Evolutionary conservation across 2,329 filamentous ascomycete genomes (phyloP).

Genomic region (Atkinsonella texensis): DNA sequence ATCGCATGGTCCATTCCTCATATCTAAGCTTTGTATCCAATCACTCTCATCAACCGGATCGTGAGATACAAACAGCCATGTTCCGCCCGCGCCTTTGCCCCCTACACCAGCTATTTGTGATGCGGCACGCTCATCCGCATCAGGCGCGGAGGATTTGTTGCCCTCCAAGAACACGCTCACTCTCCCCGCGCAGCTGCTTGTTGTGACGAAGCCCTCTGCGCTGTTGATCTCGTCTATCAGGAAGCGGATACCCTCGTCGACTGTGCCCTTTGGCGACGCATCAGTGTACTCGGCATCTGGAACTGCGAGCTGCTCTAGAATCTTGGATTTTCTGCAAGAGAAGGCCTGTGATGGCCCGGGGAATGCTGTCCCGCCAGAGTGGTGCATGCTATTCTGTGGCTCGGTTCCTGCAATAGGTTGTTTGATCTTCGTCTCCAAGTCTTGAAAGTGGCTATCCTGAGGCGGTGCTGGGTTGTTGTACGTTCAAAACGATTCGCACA

Average conservation of each 20-base stretch:
- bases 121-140: slow-evolving; percentile 7
- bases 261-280: slow-evolving; percentile 75
- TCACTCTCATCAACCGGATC: slow-evolving; percentile 35
- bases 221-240: slow-evolving; percentile 71
- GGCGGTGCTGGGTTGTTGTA: too few species aligned
- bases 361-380: slow-evolving; percentile 8
- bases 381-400: slow-evolving; percentile 13
- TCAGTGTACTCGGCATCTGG: slow-evolving; percentile 66
- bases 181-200: slow-evolving; percentile 82
- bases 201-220: slow-evolving; percentile 68
- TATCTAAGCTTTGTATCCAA: slow-evolving; percentile 19
- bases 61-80: slow-evolving; percentile 84
- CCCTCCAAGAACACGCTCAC: slow-evolving; percentile 85
- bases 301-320: slow-evolving; percentile 56
- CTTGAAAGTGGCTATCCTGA: background rate
- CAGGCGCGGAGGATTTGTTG: slow-evolving; percentile 26
- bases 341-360: slow-evolving; percentile 31
- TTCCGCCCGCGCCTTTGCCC: slow-evolving; percentile 74
- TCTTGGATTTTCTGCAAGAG: slow-evolving; percentile 53
- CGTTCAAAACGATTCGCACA: too few species aligned
- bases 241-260: slow-evolving; percentile 67
- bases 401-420: background rate
- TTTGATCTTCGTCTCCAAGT: background rate
- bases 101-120: slow-evolving; percentile 48
- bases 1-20: slow-evolving; percentile 9